phyloP scores from a whole-genome alignment of 2,329 filamentous ascomycete species.

The Karstenula rhodostoma region DNA sequence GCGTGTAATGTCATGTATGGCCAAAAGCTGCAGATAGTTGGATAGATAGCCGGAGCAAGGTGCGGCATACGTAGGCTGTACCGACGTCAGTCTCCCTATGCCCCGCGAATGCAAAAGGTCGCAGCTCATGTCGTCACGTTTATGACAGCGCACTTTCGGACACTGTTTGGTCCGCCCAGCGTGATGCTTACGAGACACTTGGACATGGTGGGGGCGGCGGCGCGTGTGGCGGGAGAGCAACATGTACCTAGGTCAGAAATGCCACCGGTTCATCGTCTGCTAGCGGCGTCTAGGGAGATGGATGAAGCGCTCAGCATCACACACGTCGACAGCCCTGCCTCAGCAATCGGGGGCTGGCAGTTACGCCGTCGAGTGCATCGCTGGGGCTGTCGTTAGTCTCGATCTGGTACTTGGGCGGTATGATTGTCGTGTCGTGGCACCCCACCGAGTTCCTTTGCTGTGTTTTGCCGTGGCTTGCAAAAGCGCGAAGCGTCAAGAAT shows the following conservation, averaged over 20 bases:
- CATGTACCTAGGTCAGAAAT: conserved; percentile 21
- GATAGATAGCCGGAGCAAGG: conserved; percentile 14
- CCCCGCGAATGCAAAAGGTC: conserved; percentile 15
- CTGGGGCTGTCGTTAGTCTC: conserved; percentile 23
- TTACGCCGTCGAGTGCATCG: not conserved
- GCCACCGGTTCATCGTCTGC: conserved; percentile 8
- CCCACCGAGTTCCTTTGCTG: too few relatives aligned
- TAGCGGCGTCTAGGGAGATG: conserved; percentile 10
- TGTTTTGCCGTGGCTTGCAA: too few relatives aligned
- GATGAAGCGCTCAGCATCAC: conserved; percentile 28
- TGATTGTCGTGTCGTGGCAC: too few relatives aligned
- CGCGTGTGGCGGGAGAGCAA: conserved; percentile 41
- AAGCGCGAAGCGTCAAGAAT: too few relatives aligned
- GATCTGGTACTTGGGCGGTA: conserved; percentile 14
- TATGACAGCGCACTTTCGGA: conserved; percentile 15
- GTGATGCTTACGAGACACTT: conserved; percentile 8
- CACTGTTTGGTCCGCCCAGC: conserved; percentile 11
- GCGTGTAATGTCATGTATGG: conserved; percentile 21
- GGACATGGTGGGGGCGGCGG: conserved; percentile 18
- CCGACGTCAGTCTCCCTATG: conserved; percentile 13
- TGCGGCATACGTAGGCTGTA: conserved; percentile 10
- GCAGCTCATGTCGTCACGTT: conserved; percentile 13
- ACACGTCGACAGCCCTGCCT: conserved; percentile 11
- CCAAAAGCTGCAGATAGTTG: conserved; percentile 13
- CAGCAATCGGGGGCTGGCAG: conserved; percentile 13